Base-by-base conservation (phyloP, 805 yeast genomes). In the Metschnikowia noctiluminum region DNA sequence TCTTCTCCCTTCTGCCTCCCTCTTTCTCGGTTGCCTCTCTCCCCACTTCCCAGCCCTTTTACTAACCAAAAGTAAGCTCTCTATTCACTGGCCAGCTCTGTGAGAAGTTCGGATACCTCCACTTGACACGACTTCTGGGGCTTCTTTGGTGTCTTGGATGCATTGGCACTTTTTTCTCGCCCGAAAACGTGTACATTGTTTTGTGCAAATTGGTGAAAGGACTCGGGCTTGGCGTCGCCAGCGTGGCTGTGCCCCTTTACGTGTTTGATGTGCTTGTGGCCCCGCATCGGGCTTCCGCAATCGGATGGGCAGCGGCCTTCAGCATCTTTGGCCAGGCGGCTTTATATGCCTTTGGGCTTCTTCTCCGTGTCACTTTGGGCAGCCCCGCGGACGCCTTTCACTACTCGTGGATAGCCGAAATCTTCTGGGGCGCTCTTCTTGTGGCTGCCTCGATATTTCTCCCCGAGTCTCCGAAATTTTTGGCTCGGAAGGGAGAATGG, bases 161-260 rank as follows among this genome's bases (percentile, higher is more conserved):
- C 34, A 34, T 58, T 12, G 50, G 63, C n/a, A 55, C 55, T 11
- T 58, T 57, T 32, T 51, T 62, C 15, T 65, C 68, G 62, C 51
- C 55, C n/a, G 58, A 57, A 40, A 52, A 59, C 4, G 57, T 57
- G 37, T 48, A 63, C 35, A 49, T 69, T 6, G 62, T 68, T 2
- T 21, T 64, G 5, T 70, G 67, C 28, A 60, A 68, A 36, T 47
- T 66, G 12, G 42, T 62, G 8, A 68, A 62, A 45, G 76, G 76
- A 0, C 13, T 61, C 2, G 52, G 67, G 7, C 54, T 68, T 38
- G 76, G 76, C 5, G 45, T 66, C 26, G 57, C 63, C 11, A 58
- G 65, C n/a, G 57, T 65, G 21, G 49, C 65, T 7, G 54, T 63
- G 2, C 73, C 73, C 1, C 60, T 68, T 6, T 70, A 71, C 50